Conservation (phyloP, 331 rosid species). For the Acacia concinna region DNA sequence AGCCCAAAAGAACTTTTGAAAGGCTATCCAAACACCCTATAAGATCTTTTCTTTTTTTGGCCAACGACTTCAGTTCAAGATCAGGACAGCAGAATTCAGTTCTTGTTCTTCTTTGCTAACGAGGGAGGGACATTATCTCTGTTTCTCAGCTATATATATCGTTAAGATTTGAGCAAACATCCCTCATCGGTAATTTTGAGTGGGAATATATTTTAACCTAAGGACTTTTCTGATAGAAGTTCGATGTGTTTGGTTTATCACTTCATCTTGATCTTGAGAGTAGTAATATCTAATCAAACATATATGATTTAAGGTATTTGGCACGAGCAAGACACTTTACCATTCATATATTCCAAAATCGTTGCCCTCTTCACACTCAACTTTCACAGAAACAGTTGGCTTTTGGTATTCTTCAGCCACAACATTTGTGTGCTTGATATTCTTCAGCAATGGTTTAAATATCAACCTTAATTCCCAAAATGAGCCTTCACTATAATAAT, state of each 20-base stretch:
- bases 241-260: neutral
- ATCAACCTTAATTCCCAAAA: neutral
- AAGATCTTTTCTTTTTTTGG: too few relatives aligned
- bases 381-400: neutral
- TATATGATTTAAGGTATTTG: neutral
- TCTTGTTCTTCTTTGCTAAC: neutral
- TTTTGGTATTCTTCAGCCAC: neutral
- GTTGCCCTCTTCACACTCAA: neutral
- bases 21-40: too few relatives aligned
- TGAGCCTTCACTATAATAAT: too few relatives aligned
- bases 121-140: neutral
- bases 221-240: neutral
- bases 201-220: neutral
- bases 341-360: neutral
- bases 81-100: too few relatives aligned
- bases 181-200: neutral
- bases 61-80: too few relatives aligned
- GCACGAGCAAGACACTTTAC: neutral
- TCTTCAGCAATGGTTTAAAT: neutral
- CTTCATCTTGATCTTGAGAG: neutral
- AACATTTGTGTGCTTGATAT: neutral
- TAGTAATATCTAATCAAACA: too few relatives aligned
- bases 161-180: neutral
- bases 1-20: too few relatives aligned
- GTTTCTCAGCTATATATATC: neutral